Conservation (phyloP, 176 grass and related monocot genomes). For the Pontederia paniculata region DNA sequence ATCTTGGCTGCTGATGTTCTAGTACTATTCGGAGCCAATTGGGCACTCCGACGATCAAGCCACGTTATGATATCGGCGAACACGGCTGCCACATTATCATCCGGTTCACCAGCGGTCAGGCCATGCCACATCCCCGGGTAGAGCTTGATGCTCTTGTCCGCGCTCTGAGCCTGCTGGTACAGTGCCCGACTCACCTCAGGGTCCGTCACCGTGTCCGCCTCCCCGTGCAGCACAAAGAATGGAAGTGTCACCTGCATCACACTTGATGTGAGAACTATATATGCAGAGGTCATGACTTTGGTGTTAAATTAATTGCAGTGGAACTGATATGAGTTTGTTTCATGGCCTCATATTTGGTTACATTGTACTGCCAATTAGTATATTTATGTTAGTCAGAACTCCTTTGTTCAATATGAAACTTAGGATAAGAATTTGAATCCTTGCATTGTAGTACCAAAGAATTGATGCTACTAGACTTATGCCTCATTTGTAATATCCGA, state of each 20-base stretch:
- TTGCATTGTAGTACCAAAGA: no score
- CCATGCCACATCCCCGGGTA: constrained; percentile 92
- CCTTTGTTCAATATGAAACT: neutral
- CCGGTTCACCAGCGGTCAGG: constrained; percentile 63
- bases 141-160: constrained; percentile 80
- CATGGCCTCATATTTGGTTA: neutral
- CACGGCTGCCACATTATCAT: constrained; percentile 55
- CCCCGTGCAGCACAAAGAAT: constrained; percentile 84
- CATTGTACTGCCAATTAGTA: no score
- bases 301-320: no score
- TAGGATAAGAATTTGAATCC: no score
- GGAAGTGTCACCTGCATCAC: constrained; percentile 48
- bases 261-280: neutral
- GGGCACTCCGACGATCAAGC: constrained; percentile 34
- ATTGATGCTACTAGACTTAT: no score
- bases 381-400: neutral
- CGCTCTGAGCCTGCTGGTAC: constrained; percentile 41
- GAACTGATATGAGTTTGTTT: neutral
- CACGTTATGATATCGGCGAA: constrained; percentile 68
- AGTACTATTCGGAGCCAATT: no score
- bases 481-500: no score
- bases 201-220: constrained; percentile 73
- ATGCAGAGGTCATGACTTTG: no score
- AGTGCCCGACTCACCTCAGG: constrained; percentile 74
- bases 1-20: no score